A percentile compares a stretch with the other conserved stretches of the same genome.
phyloP scores from a whole-genome alignment of 164 flowering plant genomes.

The Magnolia officinalis region DNA sequence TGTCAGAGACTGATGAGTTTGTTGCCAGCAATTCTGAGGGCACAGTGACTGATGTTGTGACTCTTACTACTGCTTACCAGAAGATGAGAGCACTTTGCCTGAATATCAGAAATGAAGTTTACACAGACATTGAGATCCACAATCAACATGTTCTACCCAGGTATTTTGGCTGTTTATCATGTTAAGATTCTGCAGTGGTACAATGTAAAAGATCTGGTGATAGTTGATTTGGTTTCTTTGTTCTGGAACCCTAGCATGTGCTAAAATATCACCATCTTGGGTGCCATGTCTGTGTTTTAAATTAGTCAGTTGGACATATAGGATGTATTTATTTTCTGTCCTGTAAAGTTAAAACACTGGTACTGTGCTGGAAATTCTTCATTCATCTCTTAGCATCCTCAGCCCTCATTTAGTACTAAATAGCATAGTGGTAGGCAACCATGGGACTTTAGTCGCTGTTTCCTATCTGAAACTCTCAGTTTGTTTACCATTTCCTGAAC shows the following conservation, averaged over 20 bases:
- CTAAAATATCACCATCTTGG: not conserved
- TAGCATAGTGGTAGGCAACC: not conserved
- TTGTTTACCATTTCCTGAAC: too few relatives aligned
- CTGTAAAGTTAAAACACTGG: not conserved
- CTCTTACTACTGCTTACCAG: slow-evolving; percentile 71
- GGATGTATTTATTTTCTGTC: not conserved
- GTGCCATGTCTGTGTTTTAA: not conserved
- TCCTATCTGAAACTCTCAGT: too few relatives aligned
- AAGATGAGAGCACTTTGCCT: slow-evolving; percentile 78
- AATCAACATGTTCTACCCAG: slow-evolving; percentile 84
- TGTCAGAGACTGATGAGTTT: slow-evolving; percentile 87
- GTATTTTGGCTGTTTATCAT: slow-evolving; percentile 19
- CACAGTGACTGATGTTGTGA: slow-evolving; percentile 45
- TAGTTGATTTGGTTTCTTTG: not conserved
- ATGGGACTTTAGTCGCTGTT: too few relatives aligned
- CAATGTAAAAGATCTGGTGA: not conserved
- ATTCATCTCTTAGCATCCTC: not conserved
- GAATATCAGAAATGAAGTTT: slow-evolving; percentile 75
- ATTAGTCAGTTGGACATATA: not conserved
- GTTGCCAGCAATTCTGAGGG: slow-evolving; percentile 54
- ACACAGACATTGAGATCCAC: slow-evolving; percentile 83
- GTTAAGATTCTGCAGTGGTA: not conserved
- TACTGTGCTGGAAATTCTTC: not conserved
- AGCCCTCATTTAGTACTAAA: not conserved
- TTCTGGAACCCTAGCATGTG: not conserved